Percentiles rank a stretch among this genome's conserved stretches.
These are phyloP conservation scores for Dioscorea dumetorum DNA, from an alignment of 106 monocot species.

Conservation along the genomic window DNA sequence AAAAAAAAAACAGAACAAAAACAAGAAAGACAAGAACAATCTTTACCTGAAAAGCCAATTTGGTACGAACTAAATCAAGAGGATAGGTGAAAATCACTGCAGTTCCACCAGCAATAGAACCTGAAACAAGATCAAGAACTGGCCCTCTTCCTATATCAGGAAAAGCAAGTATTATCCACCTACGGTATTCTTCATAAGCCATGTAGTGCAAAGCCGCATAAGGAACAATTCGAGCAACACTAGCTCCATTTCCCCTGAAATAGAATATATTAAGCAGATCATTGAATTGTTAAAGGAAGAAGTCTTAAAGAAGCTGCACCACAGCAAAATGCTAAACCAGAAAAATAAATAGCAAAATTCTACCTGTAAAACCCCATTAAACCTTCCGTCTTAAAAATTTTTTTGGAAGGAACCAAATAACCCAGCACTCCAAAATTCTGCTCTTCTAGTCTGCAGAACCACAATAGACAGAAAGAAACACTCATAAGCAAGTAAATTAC, in stretches of 20 bases:
- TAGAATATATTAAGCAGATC: neutral
- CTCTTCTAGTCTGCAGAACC: slow-evolving; percentile 88
- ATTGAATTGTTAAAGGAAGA: neutral
- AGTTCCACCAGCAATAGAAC: slow-evolving; percentile 83
- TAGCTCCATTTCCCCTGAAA: slow-evolving; percentile 88
- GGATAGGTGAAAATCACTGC: slow-evolving; percentile 91
- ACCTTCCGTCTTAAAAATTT: slow-evolving; percentile 72
- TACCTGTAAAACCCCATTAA: slow-evolving; percentile 82
- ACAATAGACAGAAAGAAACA: neutral
- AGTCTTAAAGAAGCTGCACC: neutral
- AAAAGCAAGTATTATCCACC: slow-evolving; percentile 59
- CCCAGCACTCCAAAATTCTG: slow-evolving; percentile 68
- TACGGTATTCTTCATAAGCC: slow-evolving; percentile 90
- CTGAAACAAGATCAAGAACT: slow-evolving; percentile 72
- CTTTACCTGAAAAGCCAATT: slow-evolving; percentile 87
- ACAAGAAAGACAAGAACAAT: neutral
- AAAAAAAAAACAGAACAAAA: no score
- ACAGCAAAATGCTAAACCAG: neutral
- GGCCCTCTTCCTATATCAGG: slow-evolving; percentile 56
- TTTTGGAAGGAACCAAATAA: slow-evolving; percentile 65
- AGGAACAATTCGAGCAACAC: slow-evolving; percentile 85
- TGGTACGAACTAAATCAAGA: slow-evolving; percentile 88
- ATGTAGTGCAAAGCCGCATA: slow-evolving; percentile 98
- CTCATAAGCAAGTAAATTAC: no score
- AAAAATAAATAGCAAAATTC: neutral